phyloP scores from a whole-genome alignment of 345 rosid genomes.

The Eucalyptus curtisii region DNA sequence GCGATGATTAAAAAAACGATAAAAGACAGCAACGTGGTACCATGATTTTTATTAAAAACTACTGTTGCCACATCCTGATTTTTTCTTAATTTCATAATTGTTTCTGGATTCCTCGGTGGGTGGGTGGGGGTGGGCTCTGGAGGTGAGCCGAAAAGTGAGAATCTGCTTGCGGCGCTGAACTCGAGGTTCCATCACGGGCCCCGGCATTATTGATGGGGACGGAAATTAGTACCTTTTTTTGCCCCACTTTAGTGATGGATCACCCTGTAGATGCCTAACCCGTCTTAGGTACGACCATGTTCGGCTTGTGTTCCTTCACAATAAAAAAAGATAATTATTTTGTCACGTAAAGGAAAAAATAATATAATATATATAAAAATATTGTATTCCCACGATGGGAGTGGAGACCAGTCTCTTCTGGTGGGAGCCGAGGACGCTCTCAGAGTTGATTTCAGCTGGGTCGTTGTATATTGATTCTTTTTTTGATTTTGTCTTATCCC shows the following conservation, averaged over 20 bases:
- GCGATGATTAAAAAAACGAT: background rate
- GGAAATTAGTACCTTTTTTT: background rate
- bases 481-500: background rate
- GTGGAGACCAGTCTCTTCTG: background rate
- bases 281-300: background rate
- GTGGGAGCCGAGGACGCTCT: background rate
- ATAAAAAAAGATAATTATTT: background rate
- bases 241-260: background rate
- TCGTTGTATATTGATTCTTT: background rate
- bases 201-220: background rate
- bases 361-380: background rate
- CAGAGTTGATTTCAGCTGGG: background rate
- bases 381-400: background rate
- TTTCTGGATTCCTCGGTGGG: background rate
- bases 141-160: background rate
- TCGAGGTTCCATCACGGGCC: background rate
- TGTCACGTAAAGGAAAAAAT: background rate
- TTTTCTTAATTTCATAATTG: background rate
- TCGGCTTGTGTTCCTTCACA: background rate
- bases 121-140: background rate
- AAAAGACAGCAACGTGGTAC: background rate
- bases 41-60: background rate
- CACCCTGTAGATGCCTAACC: background rate
- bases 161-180: background rate
- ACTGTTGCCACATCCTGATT: background rate